Evolutionary conservation across 2,329 filamentous ascomycete species (phyloP).

Genomic region (Colletotrichum tamarilloi): DNA sequence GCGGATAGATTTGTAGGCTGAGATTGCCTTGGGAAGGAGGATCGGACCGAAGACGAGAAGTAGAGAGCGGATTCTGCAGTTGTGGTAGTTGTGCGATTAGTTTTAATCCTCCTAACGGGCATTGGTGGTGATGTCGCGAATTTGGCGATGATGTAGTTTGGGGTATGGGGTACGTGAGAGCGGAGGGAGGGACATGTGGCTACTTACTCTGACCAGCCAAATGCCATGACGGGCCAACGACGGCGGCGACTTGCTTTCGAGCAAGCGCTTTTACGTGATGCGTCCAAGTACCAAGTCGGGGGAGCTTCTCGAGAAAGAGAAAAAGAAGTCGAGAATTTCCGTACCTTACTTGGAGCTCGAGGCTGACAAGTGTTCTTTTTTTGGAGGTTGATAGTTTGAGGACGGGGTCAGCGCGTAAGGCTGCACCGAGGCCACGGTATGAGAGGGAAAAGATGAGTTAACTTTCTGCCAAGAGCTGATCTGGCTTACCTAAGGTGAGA

Average conservation of each 20-base stretch:
- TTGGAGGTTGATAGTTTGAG: background rate
- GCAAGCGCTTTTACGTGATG: background rate
- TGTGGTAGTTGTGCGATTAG: background rate
- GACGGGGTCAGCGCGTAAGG: constrained; percentile 13
- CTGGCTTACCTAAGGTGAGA: constrained; percentile 28
- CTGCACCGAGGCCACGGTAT: constrained; percentile 12
- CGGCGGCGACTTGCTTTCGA: background rate
- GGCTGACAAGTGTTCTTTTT: constrained; percentile 12
- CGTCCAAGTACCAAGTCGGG: background rate
- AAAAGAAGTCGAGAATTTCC: background rate
- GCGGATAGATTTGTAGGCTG: constrained; percentile 70
- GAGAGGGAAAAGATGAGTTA: constrained; percentile 12
- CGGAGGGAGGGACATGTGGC: background rate
- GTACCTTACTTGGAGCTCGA: background rate
- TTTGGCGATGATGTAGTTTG: background rate
- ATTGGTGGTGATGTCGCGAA: background rate
- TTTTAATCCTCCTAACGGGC: background rate
- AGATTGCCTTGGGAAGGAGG: constrained; percentile 73
- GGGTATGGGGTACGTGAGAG: background rate
- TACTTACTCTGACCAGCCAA: constrained; percentile 36
- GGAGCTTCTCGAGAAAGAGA: background rate
- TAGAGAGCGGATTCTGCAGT: constrained; percentile 63
- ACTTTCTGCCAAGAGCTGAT: constrained; percentile 24
- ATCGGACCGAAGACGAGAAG: constrained; percentile 76
- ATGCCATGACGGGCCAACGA: constrained; percentile 38